Evolutionary conservation across 495 filamentous ascomycete genomes (phyloP).

Genomic region (Letharia columbiana): DNA sequence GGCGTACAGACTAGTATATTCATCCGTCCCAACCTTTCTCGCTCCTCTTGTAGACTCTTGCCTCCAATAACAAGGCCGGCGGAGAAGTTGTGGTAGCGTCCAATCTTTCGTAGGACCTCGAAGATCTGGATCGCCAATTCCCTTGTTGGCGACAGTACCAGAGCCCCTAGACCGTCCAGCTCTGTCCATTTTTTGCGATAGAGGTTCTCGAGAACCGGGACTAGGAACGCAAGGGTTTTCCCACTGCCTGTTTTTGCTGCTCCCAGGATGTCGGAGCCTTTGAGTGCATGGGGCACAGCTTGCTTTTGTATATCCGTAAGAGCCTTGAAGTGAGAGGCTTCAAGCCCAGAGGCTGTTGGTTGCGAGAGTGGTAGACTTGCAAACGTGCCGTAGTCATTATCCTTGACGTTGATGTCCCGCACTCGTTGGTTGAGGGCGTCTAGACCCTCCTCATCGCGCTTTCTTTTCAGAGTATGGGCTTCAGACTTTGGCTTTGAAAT

Average conservation of each 20-base stretch:
- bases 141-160: slow-evolving; percentile 89
- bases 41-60: slow-evolving; percentile 80
- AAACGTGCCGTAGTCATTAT: slow-evolving; percentile 57
- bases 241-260: slow-evolving; percentile 95
- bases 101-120: slow-evolving; percentile 84
- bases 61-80: slow-evolving; percentile 95
- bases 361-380: slow-evolving; percentile 78
- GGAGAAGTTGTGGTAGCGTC: slow-evolving; percentile 81
- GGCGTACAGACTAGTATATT: slow-evolving; percentile 97
- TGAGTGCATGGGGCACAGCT: slow-evolving; percentile 76
- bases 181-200: slow-evolving; percentile 85
- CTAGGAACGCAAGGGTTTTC: slow-evolving; percentile 88
- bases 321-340: slow-evolving; percentile 79
- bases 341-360: slow-evolving; percentile 69
- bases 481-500: slow-evolving; percentile 24
- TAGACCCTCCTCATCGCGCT: slow-evolving; percentile 44
- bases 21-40: slow-evolving; percentile 80
- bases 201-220: slow-evolving; percentile 91
- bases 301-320: slow-evolving; percentile 87
- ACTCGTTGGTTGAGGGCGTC: slow-evolving; percentile 40
- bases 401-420: slow-evolving; percentile 39
- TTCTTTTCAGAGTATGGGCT: slow-evolving; percentile 51
- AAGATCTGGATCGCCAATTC: slow-evolving; percentile 97
- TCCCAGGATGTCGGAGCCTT: slow-evolving; percentile 83
- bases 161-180: slow-evolving; percentile 79